These are phyloP conservation scores for Didymella pomorum DNA, from an alignment of 2,329 filamentous ascomycete species.

Conservation along the genomic window DNA sequence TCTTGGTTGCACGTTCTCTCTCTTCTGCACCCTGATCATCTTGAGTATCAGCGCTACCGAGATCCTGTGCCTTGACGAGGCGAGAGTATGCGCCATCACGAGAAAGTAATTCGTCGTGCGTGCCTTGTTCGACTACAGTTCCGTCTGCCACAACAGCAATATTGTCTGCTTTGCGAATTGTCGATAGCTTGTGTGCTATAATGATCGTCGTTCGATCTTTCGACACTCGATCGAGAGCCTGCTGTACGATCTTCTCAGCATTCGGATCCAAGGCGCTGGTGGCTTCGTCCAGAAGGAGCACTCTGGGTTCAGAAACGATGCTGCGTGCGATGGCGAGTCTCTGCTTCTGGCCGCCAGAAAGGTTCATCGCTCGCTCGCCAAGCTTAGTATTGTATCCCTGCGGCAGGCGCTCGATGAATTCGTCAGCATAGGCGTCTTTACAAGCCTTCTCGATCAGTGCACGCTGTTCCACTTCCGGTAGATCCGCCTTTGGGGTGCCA, in stretches of 20 bases:
- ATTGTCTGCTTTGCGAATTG: slow-evolving; percentile 91
- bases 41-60: no score
- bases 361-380: slow-evolving; percentile 86
- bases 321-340: slow-evolving; percentile 92
- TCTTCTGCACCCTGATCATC: background rate
- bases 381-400: slow-evolving; percentile 87
- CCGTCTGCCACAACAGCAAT: slow-evolving; percentile 91
- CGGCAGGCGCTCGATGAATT: slow-evolving; percentile 76
- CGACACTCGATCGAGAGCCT: slow-evolving; percentile 84
- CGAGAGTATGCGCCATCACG: slow-evolving; percentile 79
- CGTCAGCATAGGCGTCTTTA: slow-evolving; percentile 84
- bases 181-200: slow-evolving; percentile 93
- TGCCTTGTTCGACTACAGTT: slow-evolving; percentile 87
- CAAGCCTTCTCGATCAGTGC: slow-evolving; percentile 80
- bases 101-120: slow-evolving; percentile 79
- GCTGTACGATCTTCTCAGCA: slow-evolving; percentile 92
- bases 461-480: slow-evolving; percentile 55
- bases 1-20: background rate
- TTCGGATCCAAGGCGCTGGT: slow-evolving; percentile 93
- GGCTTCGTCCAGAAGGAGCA: slow-evolving; percentile 84
- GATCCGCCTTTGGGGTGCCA: slow-evolving; percentile 59
- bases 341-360: slow-evolving; percentile 95
- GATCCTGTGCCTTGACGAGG: slow-evolving; percentile 63
- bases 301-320: slow-evolving; percentile 86
- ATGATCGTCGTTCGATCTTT: slow-evolving; percentile 91